Conservation (phyloP, 495 filamentous ascomycete genomes). For the Wilcoxina mikolae region DNA sequence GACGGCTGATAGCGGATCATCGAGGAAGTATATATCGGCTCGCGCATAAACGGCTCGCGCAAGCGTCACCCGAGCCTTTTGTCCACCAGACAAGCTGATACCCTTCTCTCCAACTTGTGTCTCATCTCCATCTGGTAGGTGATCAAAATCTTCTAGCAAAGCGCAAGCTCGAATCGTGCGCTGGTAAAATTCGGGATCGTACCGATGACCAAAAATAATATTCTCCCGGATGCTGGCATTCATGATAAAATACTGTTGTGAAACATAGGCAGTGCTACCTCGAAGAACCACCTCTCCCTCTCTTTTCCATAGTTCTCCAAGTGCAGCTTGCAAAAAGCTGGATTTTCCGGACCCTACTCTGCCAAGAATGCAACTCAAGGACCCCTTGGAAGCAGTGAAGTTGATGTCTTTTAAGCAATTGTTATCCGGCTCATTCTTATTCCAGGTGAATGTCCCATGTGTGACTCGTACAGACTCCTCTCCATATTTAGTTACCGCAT, state of each 20-base stretch:
- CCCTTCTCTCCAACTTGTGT: conserved; percentile 95
- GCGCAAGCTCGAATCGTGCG: conserved; percentile 89
- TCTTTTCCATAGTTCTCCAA: conserved; percentile 83
- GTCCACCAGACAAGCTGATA: conserved; percentile 91
- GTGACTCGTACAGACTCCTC: conserved; percentile 73
- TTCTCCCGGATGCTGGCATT: conserved; percentile 94
- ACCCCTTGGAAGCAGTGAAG: conserved; percentile 75
- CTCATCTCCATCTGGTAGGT: conserved; percentile 87
- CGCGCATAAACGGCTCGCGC: conserved; percentile 93
- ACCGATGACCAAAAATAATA: conserved; percentile 91
- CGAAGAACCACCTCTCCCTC: conserved; percentile 71
- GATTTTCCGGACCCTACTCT: conserved; percentile 91
- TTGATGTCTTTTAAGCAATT: conserved; percentile 61
- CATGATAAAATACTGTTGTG: conserved; percentile 92
- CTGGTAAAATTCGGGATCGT: conserved; percentile 90
- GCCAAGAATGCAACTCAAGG: conserved; percentile 87
- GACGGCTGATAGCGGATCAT: conserved; percentile 88
- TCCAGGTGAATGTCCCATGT: conserved; percentile 89
- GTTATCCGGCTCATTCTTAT: conserved; percentile 39
- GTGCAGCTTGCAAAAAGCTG: conserved; percentile 68
- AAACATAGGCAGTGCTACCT: conserved; percentile 75
- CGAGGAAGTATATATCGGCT: conserved; percentile 90
- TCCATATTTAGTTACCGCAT: conserved; percentile 52
- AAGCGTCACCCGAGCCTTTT: conserved; percentile 89
- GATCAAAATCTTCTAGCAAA: conserved; percentile 76